A percentile compares a stretch with the other conserved stretches of the same genome.
phyloP scores from a whole-genome alignment of 345 rosid species.

The Corchorus capsularis region DNA sequence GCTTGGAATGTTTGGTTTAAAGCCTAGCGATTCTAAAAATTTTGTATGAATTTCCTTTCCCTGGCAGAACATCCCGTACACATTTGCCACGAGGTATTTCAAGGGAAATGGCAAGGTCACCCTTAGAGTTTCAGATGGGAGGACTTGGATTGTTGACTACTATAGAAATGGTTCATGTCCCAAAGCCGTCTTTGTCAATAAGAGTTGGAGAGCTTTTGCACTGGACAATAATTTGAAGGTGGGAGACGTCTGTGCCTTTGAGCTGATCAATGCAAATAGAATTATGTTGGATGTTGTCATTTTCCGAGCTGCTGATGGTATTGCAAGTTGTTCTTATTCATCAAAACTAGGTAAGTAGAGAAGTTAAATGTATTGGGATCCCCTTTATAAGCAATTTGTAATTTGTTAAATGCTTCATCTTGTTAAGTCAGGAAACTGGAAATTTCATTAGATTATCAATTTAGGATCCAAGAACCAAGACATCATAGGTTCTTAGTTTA shows the following conservation, averaged over 20 bases:
- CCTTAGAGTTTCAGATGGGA: slow-evolving; percentile 19
- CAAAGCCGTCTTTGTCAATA: not conserved
- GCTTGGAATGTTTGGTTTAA: not conserved
- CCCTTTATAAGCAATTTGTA: not conserved
- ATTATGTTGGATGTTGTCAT: not conserved
- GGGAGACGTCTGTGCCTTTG: slow-evolving; percentile 15
- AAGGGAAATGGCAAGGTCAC: not conserved
- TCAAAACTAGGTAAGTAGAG: slow-evolving; percentile 9
- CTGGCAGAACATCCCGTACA: not conserved
- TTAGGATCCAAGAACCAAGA: too few species aligned
- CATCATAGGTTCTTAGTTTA: too few species aligned
- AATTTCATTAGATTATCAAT: too few species aligned
- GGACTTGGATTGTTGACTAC: slow-evolving; percentile 14
- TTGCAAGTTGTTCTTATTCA: too few species aligned
- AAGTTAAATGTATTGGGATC: not conserved
- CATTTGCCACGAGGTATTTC: slow-evolving; percentile 5
- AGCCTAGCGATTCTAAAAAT: not conserved
- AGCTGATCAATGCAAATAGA: not conserved
- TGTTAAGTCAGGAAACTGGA: not conserved
- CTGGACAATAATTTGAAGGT: slow-evolving; percentile 12
- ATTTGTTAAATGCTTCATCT: not conserved
- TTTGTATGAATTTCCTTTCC: not conserved
- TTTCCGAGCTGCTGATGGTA: not conserved
- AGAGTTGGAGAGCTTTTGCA: not conserved
- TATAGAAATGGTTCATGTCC: too few species aligned